Evolutionary conservation across 345 rosid species (phyloP).

Genomic region (Bruguiera sexangula): DNA sequence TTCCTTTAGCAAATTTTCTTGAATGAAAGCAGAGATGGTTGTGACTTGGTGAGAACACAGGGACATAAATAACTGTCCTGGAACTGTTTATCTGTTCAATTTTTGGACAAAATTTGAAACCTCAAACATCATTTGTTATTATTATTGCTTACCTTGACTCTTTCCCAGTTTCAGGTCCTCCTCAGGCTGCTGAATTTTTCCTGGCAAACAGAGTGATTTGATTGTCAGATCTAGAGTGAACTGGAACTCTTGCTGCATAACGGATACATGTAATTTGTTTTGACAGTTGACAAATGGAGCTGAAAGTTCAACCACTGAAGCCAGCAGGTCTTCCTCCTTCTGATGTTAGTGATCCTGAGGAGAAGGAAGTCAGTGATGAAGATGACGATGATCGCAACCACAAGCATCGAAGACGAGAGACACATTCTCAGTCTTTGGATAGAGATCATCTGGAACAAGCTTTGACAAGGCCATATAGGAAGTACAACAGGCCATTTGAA

Average conservation of each 20-base stretch:
- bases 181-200: constrained; percentile 11
- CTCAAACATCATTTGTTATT: neutral
- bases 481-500: constrained; percentile 53
- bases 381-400: constrained; percentile 98
- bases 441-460: constrained; percentile 56
- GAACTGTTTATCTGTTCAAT: neutral
- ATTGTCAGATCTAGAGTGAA: constrained; percentile 13
- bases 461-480: constrained; percentile 62
- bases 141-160: constrained; percentile 7
- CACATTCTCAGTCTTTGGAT: constrained; percentile 67
- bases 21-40: neutral
- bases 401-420: constrained; percentile 81
- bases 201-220: constrained; percentile 9
- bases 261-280: constrained; percentile 8
- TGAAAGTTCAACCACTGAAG: constrained; percentile 68
- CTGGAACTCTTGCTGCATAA: constrained; percentile 22
- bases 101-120: neutral
- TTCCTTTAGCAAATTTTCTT: too few relatives aligned
- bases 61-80: neutral
- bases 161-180: constrained; percentile 23
- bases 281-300: constrained; percentile 49
- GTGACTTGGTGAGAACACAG: neutral
- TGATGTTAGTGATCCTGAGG: constrained; percentile 73
- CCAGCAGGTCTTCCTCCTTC: constrained; percentile 55
- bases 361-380: constrained; percentile 92